Conservation (phyloP, 208 protist genomes). For the Leishmania amazonensis region DNA sequence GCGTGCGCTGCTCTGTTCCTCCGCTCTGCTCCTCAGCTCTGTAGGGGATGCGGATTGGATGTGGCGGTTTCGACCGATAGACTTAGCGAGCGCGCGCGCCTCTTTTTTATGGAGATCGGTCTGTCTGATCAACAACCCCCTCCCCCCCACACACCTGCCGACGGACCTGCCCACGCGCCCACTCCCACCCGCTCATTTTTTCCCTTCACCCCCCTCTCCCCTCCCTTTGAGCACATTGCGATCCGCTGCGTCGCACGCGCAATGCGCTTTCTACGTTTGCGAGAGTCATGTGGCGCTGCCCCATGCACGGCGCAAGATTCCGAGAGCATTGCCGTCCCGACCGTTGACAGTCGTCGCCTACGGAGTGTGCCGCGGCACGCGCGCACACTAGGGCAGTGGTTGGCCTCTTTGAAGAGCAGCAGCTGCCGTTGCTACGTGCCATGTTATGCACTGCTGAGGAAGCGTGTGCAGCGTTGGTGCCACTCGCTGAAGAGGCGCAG, state of each 20-base stretch:
- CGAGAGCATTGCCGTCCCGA: slow-evolving; percentile 4
- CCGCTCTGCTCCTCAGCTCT: neutral
- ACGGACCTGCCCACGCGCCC: neutral
- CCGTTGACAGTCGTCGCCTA: neutral
- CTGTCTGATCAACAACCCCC: neutral
- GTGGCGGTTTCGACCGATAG: neutral
- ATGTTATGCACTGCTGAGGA: neutral
- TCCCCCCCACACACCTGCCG: neutral
- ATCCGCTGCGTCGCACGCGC: neutral
- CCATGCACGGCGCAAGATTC: neutral
- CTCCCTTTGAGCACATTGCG: no score
- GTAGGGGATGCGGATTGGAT: neutral
- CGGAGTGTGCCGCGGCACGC: neutral
- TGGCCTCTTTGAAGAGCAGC: neutral
- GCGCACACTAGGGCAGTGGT: neutral
- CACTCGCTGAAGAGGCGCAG: slow-evolving; percentile 13
- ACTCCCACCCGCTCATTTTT: neutral
- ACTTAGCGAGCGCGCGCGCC: neutral
- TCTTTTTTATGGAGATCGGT: neutral
- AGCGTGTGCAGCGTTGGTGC: slow-evolving; percentile 2
- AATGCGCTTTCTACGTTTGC: slow-evolving; percentile 17
- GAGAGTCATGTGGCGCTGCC: neutral
- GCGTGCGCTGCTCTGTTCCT: neutral
- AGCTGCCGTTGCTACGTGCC: neutral
- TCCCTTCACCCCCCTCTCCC: no score